Base-by-base conservation (phyloP, 495 filamentous ascomycete genomes). In the Aspergillus sclerotiicarbonarius region DNA sequence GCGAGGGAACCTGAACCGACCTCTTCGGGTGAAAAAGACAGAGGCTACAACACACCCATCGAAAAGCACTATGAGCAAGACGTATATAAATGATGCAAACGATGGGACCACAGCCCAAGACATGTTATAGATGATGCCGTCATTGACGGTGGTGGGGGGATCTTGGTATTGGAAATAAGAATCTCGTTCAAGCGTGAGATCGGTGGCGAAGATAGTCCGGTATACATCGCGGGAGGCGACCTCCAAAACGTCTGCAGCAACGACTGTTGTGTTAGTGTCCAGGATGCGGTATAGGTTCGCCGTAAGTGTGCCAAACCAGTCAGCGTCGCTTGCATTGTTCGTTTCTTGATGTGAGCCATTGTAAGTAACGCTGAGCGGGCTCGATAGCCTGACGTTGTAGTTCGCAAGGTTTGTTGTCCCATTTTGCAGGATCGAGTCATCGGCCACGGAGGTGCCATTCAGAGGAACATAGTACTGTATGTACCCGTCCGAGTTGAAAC, bases 291-390 rank as follows among this genome's bases (percentile, higher is more conserved):
- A 55, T 0, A 55, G 41, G 35, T 35, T 45, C 8, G 44, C 41
- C 8, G 53, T 44, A 6, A 55, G 44, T 5, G 32, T 35, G 12
- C 53, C 53, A n/a, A 55, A 55, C 29, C 44, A 55, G 25, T 55
- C 45, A 13, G 33, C 20, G 13, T 47, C 30, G n/a, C 19, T 32
- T 20, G 47, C 30, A 32, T 20, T 37, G 35, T 46, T 29, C 3
- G 6, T 16, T 8, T 15, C 29, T 18, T 33, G 29, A 6, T 13
- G 13, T 1, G 53, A 1, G 25, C 32, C 29, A 35, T 48, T 31
- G 9, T n/a, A 13, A 15, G 13, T 13, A 21, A 46, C 25, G 6
- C 37, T 8, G 31, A 39, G 32, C 10, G 53, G 43, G n/a, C 45
- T 55, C 9, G 53, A 47, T 15, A 55, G 32, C 5, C 21, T 31